Base-by-base conservation (phyloP, 2,329 filamentous ascomycete genomes). In the Ascochyta lentis region DNA sequence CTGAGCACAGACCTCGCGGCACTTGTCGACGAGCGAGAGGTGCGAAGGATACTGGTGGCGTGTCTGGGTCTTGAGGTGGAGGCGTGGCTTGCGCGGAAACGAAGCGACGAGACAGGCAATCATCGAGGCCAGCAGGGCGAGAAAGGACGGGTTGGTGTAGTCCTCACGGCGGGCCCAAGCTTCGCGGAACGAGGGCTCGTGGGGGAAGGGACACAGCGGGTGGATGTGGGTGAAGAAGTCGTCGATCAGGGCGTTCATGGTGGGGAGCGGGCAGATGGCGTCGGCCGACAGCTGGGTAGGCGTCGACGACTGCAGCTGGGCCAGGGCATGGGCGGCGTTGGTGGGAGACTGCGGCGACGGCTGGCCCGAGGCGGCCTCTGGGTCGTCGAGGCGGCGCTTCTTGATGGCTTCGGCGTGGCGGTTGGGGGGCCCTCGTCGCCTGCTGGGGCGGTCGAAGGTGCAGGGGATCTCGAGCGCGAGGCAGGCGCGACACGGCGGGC, bases 171-270 rank as follows among this genome's bases (percentile, higher is more conserved):
- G 82, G 7, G 81, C 81, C 72, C 91, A 90, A 1, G 86, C 86
- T 58, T 86, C 83, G 22, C 89, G 84, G 71, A 93, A 92, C 4
- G 88, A 89, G 0, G 89, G 89, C 69, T 92, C 89, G 72, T 93
- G 90, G 0, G 90, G 90, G 54, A 93, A 92, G 0, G 90, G 90
- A 54, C 85, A 85, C 8, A 93, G 81, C 1, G 90, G 90, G 65
- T 92, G 89, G 49, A 92, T 88, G 71, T 92, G 92, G 16, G 88
- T 91, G 76, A 92, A 93, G 81, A 91, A 93, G 77, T 93, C 90
- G 71, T 92, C 88, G 54, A 93, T 84, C 15, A 92, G 80, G 2
- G 88, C 81, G 65, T 89, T 83, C 48, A 93, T 78, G 10, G 88
- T 85, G 7, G 85, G 83, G 73, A 88, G 81, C 0, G 89, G 87